Evolutionary conservation across 176 grass and related monocot genomes (phyloP), one percentile per base, ranked within the genome.

Genomic region (Phoenix roebelenii): DNA sequence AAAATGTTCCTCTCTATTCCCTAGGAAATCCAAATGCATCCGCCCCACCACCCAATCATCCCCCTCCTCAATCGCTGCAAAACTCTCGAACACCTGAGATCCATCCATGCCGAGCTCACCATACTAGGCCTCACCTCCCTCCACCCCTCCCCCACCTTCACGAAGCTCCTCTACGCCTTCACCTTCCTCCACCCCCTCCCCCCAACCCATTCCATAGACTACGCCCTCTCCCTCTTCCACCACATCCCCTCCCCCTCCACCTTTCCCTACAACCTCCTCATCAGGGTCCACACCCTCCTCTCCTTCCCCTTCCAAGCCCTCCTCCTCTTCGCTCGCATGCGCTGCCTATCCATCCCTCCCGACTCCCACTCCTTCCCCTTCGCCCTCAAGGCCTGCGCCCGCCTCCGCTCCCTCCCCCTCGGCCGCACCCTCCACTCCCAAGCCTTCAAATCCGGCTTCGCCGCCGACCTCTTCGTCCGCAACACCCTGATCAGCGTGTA

Each of bases 401-500:
- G 62, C 67, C 68, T 79, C 5, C 25, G 73, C 0, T 22, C 22
- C 30, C 66, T 58, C 32, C 24, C 58, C 52, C 81, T 89, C 63
- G 70, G 50, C 50, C 50, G 49, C 24, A 19, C 70, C 26, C 25
- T 72, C 58, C 70, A 72, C 59, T 22, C 15, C 59, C 70, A 63
- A 22, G 18, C 28, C 25, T 18, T 73, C 15, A 54, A n/a, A 19
- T 55, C 63, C 50, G 70, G 70, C 18, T 58, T 82, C 71, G 32
- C 62, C 26, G 52, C 59, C 35, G 54, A 72, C 32, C 16, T 50
- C 52, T 73, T 75, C 74, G 71, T 82, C 51, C 54, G 58, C 61
- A 89, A 89, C 77, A 57, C 74, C 12, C 35, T 89, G 60, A 66
- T 89, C 54, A 66, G 70, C 5, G 51, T 77, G 0, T 89, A 89